Evolutionary conservation across 306 rosid species (phyloP).

Genomic region (Adenanthera pavonina): DNA sequence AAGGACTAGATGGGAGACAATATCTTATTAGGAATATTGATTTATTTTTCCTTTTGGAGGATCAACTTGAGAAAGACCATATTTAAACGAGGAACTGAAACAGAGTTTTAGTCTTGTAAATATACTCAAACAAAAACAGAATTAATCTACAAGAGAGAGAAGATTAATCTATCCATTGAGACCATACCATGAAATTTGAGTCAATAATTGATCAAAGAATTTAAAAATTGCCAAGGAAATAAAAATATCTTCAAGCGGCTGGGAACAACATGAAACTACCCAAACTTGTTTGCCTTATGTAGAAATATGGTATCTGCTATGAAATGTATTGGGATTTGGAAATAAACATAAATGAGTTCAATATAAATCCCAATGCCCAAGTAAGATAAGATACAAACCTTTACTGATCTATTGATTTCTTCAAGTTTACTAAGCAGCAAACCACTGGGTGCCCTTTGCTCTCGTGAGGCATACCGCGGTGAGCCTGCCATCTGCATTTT

Average conservation of each 20-base stretch:
- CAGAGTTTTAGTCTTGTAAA: neutral
- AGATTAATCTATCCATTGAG: conserved; percentile 8
- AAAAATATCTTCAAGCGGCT: neutral
- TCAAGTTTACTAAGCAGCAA: conserved; percentile 73
- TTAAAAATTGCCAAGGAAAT: neutral
- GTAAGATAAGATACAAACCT: conserved; percentile 55
- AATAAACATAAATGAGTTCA: neutral
- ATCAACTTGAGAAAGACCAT: neutral
- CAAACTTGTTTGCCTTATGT: conserved; percentile 11
- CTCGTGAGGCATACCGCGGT: conserved; percentile 51
- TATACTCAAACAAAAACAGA: conserved; percentile 1
- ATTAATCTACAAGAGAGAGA: neutral
- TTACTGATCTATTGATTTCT: conserved; percentile 84
- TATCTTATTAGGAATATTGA: neutral
- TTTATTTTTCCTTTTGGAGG: neutral
- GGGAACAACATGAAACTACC: conserved; percentile 24
- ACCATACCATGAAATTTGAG: conserved; percentile 9
- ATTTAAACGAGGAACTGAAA: neutral
- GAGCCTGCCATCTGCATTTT: conserved; percentile 64
- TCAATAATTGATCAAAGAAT: conserved; percentile 17
- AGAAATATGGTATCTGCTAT: conserved; percentile 4
- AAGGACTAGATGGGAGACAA: neutral
- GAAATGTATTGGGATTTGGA: neutral
- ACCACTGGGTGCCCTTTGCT: conserved; percentile 63
- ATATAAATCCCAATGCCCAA: conserved; percentile 14